Base-by-base conservation (phyloP, 108 stramenopile species). In the Skeletonema marinoi region DNA sequence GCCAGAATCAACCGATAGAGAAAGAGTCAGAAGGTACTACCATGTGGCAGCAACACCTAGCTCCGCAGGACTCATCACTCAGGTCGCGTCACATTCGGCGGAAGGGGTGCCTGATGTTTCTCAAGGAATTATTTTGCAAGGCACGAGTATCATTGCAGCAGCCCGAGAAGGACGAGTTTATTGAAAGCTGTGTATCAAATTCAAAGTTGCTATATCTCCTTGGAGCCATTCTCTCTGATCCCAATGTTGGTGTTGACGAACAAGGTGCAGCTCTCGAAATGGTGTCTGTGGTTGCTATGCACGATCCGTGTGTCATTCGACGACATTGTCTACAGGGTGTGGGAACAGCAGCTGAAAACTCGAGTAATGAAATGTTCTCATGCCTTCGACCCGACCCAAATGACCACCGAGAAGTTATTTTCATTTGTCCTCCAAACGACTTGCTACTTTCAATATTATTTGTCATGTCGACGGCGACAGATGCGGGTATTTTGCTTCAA, bases 101-200 rank as follows among this genome's bases (percentile, higher is more conserved):
- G 46, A 69, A 85, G 10, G 95, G 92, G 3, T 92, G 93, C 60
- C 65, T 96, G 35, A 81, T 80, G 13, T 96, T 96, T 79, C 69
- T 96, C 21, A 80, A 85, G 35, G 95, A 96, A 67, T 74, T 96
- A 5, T 96, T 96, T 78, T 89, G 89, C 77, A 92, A 93, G 95
- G 93, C 91, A 9, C 88, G 92, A 59, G 73, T 81, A 61, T 89
- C 89, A 4, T 75, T 96, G 48, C 89, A 96, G 56, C 95, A 92
- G 68, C 85, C 76, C 33, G 95, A 93, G 56, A 93, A 91, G 68
- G 95, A 93, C 70, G 92, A 93, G 50, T 96, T 96, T 71, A 89
- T 89, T 80, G 76, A 86, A 14, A 83, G 77, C 42, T 78, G 90
- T 36, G 87, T 89, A 16, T 75, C 81, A 5, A 44, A 81, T 21